These are phyloP conservation scores for Neonectria ditissima DNA, from an alignment of 2,329 filamentous ascomycete genomes.

Conservation along the genomic window DNA sequence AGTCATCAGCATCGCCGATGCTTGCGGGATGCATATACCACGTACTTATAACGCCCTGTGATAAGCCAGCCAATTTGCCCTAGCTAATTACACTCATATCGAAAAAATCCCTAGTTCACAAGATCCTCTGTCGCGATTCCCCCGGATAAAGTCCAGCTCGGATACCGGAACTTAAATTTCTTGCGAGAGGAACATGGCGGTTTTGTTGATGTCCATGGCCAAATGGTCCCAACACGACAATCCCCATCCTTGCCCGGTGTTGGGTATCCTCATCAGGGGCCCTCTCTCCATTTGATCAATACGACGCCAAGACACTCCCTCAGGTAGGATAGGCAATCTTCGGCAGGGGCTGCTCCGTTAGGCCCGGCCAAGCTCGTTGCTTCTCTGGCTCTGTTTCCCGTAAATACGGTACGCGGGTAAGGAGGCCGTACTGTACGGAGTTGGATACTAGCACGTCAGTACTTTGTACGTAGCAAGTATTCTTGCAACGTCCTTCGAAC, in stretches of 20 bases:
- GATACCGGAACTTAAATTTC: slow-evolving; percentile 24
- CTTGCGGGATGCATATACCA: slow-evolving; percentile 31
- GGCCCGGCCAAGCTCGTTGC: slow-evolving; percentile 3
- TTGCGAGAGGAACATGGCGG: slow-evolving; percentile 10
- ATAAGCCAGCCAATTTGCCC: slow-evolving; percentile 39
- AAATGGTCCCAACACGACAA: slow-evolving; percentile 1
- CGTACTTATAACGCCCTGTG: slow-evolving; percentile 33
- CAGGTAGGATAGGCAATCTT: slow-evolving; percentile 15
- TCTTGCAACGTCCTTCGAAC: slow-evolving; percentile 6
- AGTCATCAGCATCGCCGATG: slow-evolving; percentile 9
- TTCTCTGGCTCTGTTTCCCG: slow-evolving; percentile 11
- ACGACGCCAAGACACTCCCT: slow-evolving; percentile 11
- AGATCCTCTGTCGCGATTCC: slow-evolving; percentile 36
- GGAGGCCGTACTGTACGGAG: slow-evolving; percentile 15
- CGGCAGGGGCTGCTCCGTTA: slow-evolving; percentile 12
- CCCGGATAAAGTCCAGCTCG: slow-evolving; percentile 20
- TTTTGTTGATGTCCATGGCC: slow-evolving; percentile 6
- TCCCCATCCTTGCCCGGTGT: slow-evolving; percentile 5
- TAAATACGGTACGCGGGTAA: not conserved
- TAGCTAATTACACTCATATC: slow-evolving; percentile 38
- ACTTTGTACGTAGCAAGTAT: too few relatives aligned
- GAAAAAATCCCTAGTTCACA: slow-evolving; percentile 26
- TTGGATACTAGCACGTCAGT: not conserved
- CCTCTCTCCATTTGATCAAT: slow-evolving; percentile 15
- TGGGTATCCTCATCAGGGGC: slow-evolving; percentile 19